phyloP scores from a whole-genome alignment of 352 stramenopile genomes.

The Phytopythium montanum region DNA sequence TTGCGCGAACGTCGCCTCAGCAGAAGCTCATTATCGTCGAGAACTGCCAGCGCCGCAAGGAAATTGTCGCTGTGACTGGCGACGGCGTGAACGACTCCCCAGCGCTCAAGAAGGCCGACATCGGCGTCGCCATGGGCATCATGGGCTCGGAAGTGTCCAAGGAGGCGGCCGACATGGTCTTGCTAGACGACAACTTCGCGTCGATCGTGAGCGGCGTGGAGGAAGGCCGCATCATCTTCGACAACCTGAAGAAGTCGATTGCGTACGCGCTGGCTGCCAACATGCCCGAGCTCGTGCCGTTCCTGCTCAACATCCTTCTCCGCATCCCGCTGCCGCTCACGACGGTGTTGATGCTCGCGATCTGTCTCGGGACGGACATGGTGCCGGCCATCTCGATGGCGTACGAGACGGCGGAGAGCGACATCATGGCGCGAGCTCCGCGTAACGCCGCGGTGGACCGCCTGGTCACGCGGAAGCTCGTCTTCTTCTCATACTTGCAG shows the following conservation, averaged over 20 bases:
- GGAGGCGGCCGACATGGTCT: conserved; percentile 94
- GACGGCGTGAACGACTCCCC: conserved; percentile 98
- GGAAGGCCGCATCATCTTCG: conserved; percentile 94
- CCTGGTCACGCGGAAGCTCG: conserved; percentile 89
- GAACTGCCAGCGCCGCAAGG: conserved; percentile 75
- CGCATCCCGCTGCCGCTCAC: conserved; percentile 86
- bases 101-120: conserved; percentile 95
- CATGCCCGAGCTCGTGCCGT: conserved; percentile 86
- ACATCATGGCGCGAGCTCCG: conserved; percentile 85
- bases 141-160: conserved; percentile 96
- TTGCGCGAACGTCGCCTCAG: conserved; percentile 93
- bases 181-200: conserved; percentile 97
- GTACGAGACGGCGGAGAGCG: conserved; percentile 84
- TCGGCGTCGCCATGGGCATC: conserved; percentile 98
- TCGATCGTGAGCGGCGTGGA: conserved; percentile 95
- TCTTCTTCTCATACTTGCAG: conserved; percentile 84
- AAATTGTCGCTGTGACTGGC: conserved; percentile 95
- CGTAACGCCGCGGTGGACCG: conserved; percentile 79
- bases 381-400: conserved; percentile 91
- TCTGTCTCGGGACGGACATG: conserved; percentile 92
- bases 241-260: conserved; percentile 95
- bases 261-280: conserved; percentile 91
- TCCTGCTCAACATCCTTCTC: conserved; percentile 84
- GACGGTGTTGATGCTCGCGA: conserved; percentile 90
- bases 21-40: conserved; percentile 96